Conservation (phyloP, 805 yeast genomes). For the Candida bentonensis region DNA sequence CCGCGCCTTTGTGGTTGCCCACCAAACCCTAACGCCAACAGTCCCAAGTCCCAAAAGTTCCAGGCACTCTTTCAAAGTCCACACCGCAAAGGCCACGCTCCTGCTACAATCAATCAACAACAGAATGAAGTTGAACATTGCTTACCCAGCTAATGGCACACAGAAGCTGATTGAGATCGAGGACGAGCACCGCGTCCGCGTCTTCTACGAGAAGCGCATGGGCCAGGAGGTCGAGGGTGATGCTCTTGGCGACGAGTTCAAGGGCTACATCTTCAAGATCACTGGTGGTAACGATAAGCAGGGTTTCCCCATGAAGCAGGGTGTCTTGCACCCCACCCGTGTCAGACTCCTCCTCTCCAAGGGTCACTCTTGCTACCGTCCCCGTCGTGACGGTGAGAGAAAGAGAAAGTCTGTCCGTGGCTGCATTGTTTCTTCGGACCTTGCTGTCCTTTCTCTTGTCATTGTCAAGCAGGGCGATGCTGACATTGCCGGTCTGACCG, state of each 20-base stretch:
- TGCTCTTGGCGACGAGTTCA: constrained; percentile 95
- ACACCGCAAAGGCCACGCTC: neutral
- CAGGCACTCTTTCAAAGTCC: constrained; percentile 3
- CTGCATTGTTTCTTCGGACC: constrained; percentile 94
- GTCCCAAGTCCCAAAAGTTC: constrained; percentile 3
- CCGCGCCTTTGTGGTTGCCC: neutral
- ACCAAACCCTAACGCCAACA: constrained; percentile 3
- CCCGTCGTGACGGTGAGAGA: constrained; percentile 99
- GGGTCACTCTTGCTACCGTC: constrained; percentile 98
- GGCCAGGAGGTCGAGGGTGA: constrained; percentile 99
- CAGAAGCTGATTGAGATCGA: constrained; percentile 96
- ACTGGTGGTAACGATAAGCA: constrained; percentile 99
- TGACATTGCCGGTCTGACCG: constrained; percentile 94
- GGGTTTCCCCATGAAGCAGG: constrained; percentile 99
- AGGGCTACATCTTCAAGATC: constrained; percentile 97
- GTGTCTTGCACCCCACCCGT: constrained; percentile 99
- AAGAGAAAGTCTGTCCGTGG: constrained; percentile 99
- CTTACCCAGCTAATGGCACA: constrained; percentile 99
- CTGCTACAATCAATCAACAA: constrained; percentile 1
- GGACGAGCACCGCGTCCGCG: constrained; percentile 97
- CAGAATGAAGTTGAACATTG: constrained; percentile 74
- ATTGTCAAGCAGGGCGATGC: constrained; percentile 95
- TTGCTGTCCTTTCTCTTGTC: constrained; percentile 87
- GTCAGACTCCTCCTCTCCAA: constrained; percentile 87
- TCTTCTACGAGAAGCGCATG: constrained; percentile 98